A percentile compares a stretch with the other conserved stretches of the same genome.
Conservation (phyloP, 1,284 basidiomycete genomes). For the Phellinidium pouzarii region DNA sequence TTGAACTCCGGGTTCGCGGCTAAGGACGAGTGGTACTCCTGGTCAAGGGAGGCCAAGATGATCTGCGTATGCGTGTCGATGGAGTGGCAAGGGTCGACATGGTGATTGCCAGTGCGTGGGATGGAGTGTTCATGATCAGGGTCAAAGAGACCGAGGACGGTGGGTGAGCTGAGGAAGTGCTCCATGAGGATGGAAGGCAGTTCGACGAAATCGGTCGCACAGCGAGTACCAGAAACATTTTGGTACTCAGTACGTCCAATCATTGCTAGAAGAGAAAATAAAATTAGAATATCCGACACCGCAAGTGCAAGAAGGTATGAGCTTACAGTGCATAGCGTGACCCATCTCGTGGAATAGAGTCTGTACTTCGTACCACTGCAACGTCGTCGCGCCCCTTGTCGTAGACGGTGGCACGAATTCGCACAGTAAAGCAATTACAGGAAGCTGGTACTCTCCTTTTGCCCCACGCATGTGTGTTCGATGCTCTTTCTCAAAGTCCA, state of each 20-base stretch:
- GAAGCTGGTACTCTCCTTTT: constrained; percentile 77
- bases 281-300: constrained; percentile 14
- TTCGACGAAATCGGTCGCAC: constrained; percentile 97
- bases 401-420: constrained; percentile 73
- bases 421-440: constrained; percentile 87
- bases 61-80: constrained; percentile 92
- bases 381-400: constrained; percentile 59
- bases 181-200: constrained; percentile 99
- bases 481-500: constrained; percentile 54
- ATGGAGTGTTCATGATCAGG: constrained; percentile 34
- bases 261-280: constrained; percentile 63
- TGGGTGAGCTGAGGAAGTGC: constrained; percentile 83
- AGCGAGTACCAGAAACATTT: constrained; percentile 97
- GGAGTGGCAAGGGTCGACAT: constrained; percentile 62
- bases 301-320: constrained; percentile 2
- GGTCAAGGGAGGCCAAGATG: constrained; percentile 84
- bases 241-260: constrained; percentile 96
- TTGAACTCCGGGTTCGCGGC: constrained; percentile 56
- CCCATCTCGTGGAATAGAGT: constrained; percentile 99
- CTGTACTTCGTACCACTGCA: constrained; percentile 92
- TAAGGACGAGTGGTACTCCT: constrained; percentile 76
- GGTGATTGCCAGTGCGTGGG: constrained; percentile 48
- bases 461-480: constrained; percentile 51
- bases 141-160: constrained; percentile 77
- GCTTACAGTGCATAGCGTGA: constrained; percentile 96